Conservation (phyloP, 176 grass and related monocot species). For the Hordeum vulgare region MorexV3_pseudomolecules_assembly NC_058518.1:357570941-357571440, state of each 20-base stretch:
- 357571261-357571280: background rate
- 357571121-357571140: conserved; percentile 77
- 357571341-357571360: background rate
- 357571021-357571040: conserved; percentile 82
- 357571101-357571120: conserved; percentile 60
- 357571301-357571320: background rate
- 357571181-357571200: background rate
- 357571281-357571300: background rate
- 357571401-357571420: background rate
- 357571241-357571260: background rate
- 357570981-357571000: background rate
- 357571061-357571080: conserved; percentile 55
- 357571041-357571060: conserved; percentile 74
- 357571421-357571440: background rate
- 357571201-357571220: background rate
- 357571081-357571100: conserved; percentile 39
- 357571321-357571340: background rate
- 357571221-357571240: background rate
- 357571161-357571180: background rate
- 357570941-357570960: background rate
- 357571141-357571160: background rate
- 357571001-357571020: conserved; percentile 93
- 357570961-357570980: background rate
- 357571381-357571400: background rate
- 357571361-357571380: background rate